Evolutionary conservation across 768 basidiomycete species (phyloP).

Genomic region (Harrya chromipes): DNA sequence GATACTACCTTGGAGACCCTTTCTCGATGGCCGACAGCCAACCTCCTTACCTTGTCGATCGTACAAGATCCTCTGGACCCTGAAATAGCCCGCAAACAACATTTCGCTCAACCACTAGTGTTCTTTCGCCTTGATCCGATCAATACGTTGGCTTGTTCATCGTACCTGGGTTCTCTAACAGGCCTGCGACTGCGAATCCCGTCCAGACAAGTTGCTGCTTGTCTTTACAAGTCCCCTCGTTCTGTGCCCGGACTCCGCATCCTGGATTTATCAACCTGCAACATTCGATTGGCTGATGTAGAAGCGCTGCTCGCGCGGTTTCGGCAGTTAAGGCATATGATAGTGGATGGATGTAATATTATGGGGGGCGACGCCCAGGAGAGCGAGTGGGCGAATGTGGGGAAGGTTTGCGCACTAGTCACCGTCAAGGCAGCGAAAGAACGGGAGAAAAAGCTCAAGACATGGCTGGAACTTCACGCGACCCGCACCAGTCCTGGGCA

Average conservation of each 20-base stretch:
- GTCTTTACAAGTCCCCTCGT: constrained; percentile 32
- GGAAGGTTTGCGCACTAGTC: constrained; percentile 56
- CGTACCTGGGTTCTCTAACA: constrained; percentile 41
- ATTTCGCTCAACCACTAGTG: constrained; percentile 85
- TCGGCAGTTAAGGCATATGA: constrained; percentile 53
- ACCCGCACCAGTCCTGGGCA: not conserved
- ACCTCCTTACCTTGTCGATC: constrained; percentile 52
- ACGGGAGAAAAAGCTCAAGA: constrained; percentile 59
- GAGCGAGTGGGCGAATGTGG: constrained; percentile 60
- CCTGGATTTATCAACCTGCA: constrained; percentile 76
- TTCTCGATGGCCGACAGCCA: constrained; percentile 53
- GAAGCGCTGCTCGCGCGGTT: constrained; percentile 53
- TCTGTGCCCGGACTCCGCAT: constrained; percentile 47
- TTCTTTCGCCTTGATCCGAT: constrained; percentile 72
- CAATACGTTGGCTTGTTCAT: constrained; percentile 43
- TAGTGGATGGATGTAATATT: constrained; percentile 66
- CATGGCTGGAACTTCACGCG: constrained; percentile 42
- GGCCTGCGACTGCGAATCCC: constrained; percentile 73
- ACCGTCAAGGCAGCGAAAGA: constrained; percentile 62
- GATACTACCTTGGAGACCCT: constrained; percentile 66
- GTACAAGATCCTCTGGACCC: constrained; percentile 61
- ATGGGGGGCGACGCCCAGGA: constrained; percentile 49
- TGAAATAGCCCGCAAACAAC: constrained; percentile 30
- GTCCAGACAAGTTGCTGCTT: constrained; percentile 50
- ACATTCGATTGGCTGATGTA: constrained; percentile 50